Evolutionary conservation across 805 yeast species (phyloP).

Genomic region (Teunomyces aglyptinius): DNA sequence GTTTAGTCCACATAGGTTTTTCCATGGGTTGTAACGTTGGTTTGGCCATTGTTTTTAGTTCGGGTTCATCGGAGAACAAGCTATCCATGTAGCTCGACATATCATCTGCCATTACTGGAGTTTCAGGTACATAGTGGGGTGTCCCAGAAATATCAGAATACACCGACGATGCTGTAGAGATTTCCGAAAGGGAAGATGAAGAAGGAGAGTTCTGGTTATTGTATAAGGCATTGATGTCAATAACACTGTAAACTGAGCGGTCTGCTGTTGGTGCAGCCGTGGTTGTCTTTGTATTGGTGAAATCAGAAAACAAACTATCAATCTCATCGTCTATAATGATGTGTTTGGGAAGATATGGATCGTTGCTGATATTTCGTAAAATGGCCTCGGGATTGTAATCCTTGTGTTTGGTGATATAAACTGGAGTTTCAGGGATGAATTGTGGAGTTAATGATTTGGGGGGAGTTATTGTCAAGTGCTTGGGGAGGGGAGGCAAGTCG

Average conservation of each 20-base stretch:
- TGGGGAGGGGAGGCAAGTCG: background rate
- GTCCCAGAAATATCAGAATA: background rate
- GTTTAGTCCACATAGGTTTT: background rate
- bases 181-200: background rate
- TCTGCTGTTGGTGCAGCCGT: background rate
- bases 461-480: background rate
- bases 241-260: background rate
- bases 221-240: constrained; percentile 6
- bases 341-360: background rate
- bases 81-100: background rate
- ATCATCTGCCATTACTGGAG: background rate
- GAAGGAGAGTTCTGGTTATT: constrained; percentile 9
- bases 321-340: constrained; percentile 12
- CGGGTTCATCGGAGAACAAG: background rate
- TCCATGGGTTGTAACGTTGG: background rate
- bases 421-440: background rate
- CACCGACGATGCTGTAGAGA: background rate
- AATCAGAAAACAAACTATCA: constrained; percentile 15
- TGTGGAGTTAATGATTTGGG: background rate
- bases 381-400: background rate
- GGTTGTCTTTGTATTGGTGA: constrained; percentile 3
- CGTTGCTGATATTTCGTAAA: background rate
- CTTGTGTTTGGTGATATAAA: background rate
- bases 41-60: background rate
- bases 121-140: background rate